Evolutionary conservation across 768 basidiomycete species (phyloP).

Genomic region (Botryobasidium botryosum): DNA sequence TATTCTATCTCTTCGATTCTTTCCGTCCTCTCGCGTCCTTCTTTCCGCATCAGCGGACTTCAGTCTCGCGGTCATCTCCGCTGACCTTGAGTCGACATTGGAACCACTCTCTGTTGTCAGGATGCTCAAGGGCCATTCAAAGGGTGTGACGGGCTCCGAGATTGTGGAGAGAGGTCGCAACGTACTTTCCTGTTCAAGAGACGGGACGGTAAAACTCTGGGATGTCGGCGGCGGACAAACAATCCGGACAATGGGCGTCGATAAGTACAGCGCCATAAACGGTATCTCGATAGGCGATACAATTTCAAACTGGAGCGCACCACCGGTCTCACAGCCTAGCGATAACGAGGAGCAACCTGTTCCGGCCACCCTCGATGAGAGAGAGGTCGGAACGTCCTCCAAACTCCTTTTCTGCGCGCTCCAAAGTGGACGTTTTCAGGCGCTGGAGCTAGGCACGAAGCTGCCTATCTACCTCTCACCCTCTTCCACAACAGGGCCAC

Average conservation of each 20-base stretch:
- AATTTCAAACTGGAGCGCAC: conserved; percentile 1
- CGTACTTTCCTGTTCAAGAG: conserved; percentile 47
- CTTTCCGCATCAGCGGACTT: conserved; percentile 57
- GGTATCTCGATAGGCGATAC: neutral
- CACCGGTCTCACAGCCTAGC: neutral
- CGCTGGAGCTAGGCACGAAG: conserved; percentile 34
- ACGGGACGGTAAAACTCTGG: conserved; percentile 57
- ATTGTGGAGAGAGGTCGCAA: conserved; percentile 53
- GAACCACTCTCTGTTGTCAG: conserved; percentile 22
- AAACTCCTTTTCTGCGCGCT: conserved; percentile 40
- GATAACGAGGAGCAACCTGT: conserved; percentile 3
- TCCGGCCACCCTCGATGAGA: conserved; percentile 11
- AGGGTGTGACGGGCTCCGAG: conserved; percentile 41
- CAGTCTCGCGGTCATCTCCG: conserved; percentile 44
- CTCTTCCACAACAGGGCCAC: conserved; percentile 15
- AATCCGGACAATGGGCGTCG: conserved; percentile 27
- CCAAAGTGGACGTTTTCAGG: conserved; percentile 36
- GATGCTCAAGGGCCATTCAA: conserved; percentile 46
- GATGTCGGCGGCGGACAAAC: conserved; percentile 40
- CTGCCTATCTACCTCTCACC: conserved; percentile 16
- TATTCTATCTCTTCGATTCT: conserved; percentile 41
- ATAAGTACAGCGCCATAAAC: conserved; percentile 24
- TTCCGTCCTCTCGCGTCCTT: conserved; percentile 55
- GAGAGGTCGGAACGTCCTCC: conserved; percentile 31
- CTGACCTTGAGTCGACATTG: conserved; percentile 24